Evolutionary conservation across 2,329 filamentous ascomycete species (phyloP).

Genomic region (Neofusicoccum sp.): DNA sequence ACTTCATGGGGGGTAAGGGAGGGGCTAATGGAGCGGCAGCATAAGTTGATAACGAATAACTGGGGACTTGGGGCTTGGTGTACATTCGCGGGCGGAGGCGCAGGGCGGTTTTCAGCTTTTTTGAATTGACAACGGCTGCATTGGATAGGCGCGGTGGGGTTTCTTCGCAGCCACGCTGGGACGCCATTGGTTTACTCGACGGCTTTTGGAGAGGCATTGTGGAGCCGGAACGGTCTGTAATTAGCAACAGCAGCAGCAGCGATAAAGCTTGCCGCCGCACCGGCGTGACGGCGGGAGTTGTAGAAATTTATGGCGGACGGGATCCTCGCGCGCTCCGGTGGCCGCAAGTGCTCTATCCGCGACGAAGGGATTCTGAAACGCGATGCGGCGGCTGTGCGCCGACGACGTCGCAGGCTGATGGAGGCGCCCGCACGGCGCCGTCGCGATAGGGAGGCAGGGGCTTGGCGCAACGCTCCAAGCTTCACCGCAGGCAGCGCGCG

Average conservation of each 20-base stretch:
- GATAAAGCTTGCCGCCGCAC: conserved; percentile 1
- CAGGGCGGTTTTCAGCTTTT: conserved; percentile 10
- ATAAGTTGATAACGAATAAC: neutral
- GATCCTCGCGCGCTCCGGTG: neutral
- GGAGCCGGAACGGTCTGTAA: conserved; percentile 12
- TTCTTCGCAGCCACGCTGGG: conserved; percentile 1
- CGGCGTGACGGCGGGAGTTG: conserved; percentile 5
- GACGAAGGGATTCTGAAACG: conserved; percentile 10
- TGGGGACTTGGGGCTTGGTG: conserved; percentile 9
- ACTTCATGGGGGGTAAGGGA: conserved; percentile 42
- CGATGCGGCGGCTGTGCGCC: neutral
- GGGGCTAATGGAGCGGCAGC: conserved; percentile 22
- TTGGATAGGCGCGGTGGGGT: conserved; percentile 12
- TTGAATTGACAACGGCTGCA: conserved; percentile 7
- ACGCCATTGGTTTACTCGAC: conserved; percentile 9
- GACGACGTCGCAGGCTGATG: conserved; percentile 9
- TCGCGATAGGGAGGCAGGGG: neutral
- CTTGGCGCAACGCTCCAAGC: conserved; percentile 9
- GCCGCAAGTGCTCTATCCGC: neutral
- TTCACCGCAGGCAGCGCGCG: neutral
- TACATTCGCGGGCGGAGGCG: conserved; percentile 8
- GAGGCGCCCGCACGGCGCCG: neutral
- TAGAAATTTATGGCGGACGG: neutral
- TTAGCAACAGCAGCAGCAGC: conserved; percentile 10
- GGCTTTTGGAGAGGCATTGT: conserved; percentile 8